phyloP scores from a whole-genome alignment of 139 green algal species.

The Micractinium conductrix region DNA sequence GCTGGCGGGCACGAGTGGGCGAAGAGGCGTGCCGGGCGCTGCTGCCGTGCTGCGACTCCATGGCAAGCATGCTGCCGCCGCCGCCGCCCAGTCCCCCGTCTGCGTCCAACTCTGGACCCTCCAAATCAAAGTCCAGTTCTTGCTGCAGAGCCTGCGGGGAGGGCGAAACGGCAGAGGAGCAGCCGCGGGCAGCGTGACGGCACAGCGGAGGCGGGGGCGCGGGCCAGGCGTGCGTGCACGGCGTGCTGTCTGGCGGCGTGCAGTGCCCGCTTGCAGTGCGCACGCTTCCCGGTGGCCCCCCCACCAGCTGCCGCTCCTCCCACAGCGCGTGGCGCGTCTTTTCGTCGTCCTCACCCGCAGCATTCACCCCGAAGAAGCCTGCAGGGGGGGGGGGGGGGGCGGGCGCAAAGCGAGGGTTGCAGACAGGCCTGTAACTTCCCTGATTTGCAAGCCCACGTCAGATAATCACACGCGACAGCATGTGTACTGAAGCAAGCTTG shows the following conservation, averaged over 20 bases:
- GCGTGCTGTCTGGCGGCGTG: not conserved
- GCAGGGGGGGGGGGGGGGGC: too few relatives aligned
- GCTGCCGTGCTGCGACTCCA: not conserved
- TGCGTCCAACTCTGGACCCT: not conserved
- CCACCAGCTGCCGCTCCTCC: slow-evolving; percentile 26
- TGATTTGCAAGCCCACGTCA: too few relatives aligned
- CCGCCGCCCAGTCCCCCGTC: not conserved
- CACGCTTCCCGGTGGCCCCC: too few relatives aligned
- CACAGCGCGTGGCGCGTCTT: slow-evolving; percentile 5
- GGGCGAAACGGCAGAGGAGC: too few relatives aligned
- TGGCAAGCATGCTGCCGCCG: not conserved
- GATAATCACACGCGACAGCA: too few relatives aligned
- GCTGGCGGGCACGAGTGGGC: not conserved
- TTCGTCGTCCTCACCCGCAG: slow-evolving; percentile 20
- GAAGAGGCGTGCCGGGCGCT: not conserved
- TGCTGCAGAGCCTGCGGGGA: slow-evolving; percentile 8
- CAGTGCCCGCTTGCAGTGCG: not conserved
- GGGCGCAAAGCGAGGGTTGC: too few relatives aligned
- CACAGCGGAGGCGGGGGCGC: not conserved
- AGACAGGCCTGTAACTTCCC: too few relatives aligned
- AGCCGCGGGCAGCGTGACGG: too few relatives aligned
- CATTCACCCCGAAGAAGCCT: slow-evolving; percentile 75
- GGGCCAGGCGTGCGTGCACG: not conserved
- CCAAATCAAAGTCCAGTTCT: slow-evolving; percentile 22
- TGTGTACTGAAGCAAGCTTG: too few relatives aligned